Evolutionary conservation across 2,329 filamentous ascomycete genomes (phyloP), one percentile per base, ranked within the genome.

Genomic region (Orbilia quercus): DNA sequence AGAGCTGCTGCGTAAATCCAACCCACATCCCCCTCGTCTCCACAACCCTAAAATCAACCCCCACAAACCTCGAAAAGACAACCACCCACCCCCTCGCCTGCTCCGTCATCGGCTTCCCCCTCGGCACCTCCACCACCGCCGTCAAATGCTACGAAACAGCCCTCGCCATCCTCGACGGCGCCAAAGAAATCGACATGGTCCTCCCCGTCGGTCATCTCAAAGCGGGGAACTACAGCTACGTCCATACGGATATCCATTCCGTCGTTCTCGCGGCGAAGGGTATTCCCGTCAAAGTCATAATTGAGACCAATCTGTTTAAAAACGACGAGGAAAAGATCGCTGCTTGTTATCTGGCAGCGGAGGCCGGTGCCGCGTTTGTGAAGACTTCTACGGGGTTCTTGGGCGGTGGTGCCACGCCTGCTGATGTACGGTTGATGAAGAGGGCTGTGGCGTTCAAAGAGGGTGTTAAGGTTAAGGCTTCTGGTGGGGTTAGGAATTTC

Each of bases 301-400:
- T 78, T 25, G 77, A 78, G 67, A 78, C 77, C 11, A 74, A 63
- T 11, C 63, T 78, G 31, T 62, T 78, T 14, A 76, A 75, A 9
- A 18, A 20, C 1, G 40, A 55, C n/a, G 73, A 75, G 59, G 75
- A 78, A 54, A 78, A 77, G 70, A 75, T 78, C 34, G 70, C 75
- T 7, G 76, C 76, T 18, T 77, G 75, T 22, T 75, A 71, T 40
- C 75, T 78, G 31, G 75, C 77, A 1, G 76, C 76, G 22, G 76
- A 77, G 57, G 77, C 77, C 22, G 77, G 77, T 25, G 77, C 75
- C 1, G 55, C 25, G 23, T 78, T 77, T 45, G 77, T 78, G 18
- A 78, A 78, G 75, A 78, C 77, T 57, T 76, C 74, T 57, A 78
- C 77, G 22, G 77, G 77, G 20, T 78, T 78, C 59, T 71, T 50